A percentile compares a stretch with the other conserved stretches of the same genome.
These are phyloP conservation scores for Trametes gibbosa DNA, from an alignment of 768 basidiomycete genomes.

Conservation along the genomic window DNA sequence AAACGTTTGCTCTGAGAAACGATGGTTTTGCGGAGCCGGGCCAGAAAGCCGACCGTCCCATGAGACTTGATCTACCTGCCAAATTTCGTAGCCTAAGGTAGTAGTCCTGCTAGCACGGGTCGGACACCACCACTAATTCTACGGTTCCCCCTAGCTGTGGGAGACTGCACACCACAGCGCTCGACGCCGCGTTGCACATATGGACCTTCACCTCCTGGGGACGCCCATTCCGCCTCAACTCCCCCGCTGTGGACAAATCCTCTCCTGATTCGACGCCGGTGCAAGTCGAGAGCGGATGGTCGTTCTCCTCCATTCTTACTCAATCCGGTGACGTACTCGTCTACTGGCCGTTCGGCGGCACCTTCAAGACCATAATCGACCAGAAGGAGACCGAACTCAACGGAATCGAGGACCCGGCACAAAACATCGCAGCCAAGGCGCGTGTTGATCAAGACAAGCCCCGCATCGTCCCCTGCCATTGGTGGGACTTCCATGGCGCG, in stretches of 20 bases:
- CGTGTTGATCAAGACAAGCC: slow-evolving; percentile 29
- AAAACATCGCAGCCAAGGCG: slow-evolving; percentile 9
- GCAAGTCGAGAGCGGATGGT: slow-evolving; percentile 82
- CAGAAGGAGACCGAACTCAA: slow-evolving; percentile 48
- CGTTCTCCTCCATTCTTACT: slow-evolving; percentile 71
- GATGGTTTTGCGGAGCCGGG: slow-evolving; percentile 59
- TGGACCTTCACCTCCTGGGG: slow-evolving; percentile 83
- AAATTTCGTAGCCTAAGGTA: slow-evolving; percentile 67
- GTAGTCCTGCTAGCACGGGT: not conserved
- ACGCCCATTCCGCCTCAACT: slow-evolving; percentile 61
- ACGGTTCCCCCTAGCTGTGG: slow-evolving; percentile 60
- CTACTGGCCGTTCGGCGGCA: slow-evolving; percentile 65
- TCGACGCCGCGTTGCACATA: slow-evolving; percentile 57
- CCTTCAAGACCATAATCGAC: slow-evolving; percentile 37
- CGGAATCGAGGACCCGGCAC: slow-evolving; percentile 31
- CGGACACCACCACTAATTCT: not conserved
- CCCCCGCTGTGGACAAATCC: slow-evolving; percentile 37
- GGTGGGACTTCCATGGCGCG: slow-evolving; percentile 49
- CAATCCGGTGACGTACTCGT: slow-evolving; percentile 68
- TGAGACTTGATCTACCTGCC: slow-evolving; percentile 56
- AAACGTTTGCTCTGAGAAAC: slow-evolving; percentile 34
- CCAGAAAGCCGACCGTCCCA: slow-evolving; percentile 51
- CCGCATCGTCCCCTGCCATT: slow-evolving; percentile 53
- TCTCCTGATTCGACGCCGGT: slow-evolving; percentile 46
- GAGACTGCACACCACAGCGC: slow-evolving; percentile 63